Percentiles rank a stretch among this genome's conserved stretches.
Conservation (phyloP, 768 basidiomycete species). For the Termitomyces sp. region DNA sequence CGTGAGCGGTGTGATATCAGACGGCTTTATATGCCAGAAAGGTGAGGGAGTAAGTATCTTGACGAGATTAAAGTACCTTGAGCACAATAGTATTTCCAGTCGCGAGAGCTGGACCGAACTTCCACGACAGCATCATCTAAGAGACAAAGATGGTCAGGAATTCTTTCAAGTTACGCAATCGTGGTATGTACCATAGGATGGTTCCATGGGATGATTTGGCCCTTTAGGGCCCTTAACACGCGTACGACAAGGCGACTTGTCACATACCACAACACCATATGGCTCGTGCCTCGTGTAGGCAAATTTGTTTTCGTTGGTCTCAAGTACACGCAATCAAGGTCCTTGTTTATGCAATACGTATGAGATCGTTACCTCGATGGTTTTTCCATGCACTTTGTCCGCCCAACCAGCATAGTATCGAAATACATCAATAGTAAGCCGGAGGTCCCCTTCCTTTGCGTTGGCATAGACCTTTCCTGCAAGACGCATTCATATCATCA, state of each 20-base stretch:
- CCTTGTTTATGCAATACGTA: not conserved
- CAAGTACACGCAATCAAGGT: not conserved
- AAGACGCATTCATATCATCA: not conserved
- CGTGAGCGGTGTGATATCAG: constrained; percentile 60
- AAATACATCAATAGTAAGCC: constrained; percentile 39
- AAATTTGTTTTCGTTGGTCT: constrained; percentile 24
- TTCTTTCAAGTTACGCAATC: not conserved
- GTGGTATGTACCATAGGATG: constrained; percentile 24
- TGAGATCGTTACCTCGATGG: constrained; percentile 41
- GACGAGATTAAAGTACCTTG: not conserved
- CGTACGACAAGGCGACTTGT: not conserved
- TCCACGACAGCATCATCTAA: constrained; percentile 22
- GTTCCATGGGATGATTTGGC: constrained; percentile 56
- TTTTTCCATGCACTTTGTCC: constrained; percentile 72
- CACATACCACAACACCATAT: constrained; percentile 32
- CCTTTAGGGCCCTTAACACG: constrained; percentile 9
- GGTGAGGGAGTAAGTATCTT: too few species aligned
- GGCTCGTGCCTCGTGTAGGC: constrained; percentile 48
- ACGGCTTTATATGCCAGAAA: constrained; percentile 34
- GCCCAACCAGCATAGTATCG: constrained; percentile 85
- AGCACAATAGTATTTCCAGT: constrained; percentile 59
- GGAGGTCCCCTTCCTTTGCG: constrained; percentile 38
- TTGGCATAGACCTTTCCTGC: constrained; percentile 50
- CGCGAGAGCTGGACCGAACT: constrained; percentile 25
- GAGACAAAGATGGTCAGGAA: not conserved